Conservation (phyloP, 2,329 filamentous ascomycete genomes). For the Westerdykella ornata region DNA sequence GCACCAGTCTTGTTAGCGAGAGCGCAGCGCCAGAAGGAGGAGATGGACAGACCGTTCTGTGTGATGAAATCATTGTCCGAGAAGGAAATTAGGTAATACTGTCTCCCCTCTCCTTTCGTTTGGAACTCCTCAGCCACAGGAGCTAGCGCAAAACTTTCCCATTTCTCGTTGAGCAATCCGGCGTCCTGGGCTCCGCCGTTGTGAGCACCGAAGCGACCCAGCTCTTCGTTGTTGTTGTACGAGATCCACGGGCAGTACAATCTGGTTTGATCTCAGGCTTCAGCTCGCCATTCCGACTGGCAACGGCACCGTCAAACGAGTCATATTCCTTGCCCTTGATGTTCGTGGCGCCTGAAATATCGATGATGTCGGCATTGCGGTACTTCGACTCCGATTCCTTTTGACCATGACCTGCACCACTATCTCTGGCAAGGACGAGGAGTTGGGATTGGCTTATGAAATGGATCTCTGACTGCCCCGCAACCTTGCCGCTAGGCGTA, state of each 20-base stretch:
- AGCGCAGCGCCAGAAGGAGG: not conserved
- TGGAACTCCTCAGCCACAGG: slow-evolving; percentile 45
- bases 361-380: slow-evolving; percentile 63
- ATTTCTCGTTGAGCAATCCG: slow-evolving; percentile 65
- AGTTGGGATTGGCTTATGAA: slow-evolving; percentile 58
- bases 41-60: slow-evolving; percentile 51
- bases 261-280: slow-evolving; percentile 49
- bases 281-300: slow-evolving; percentile 48
- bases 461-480: slow-evolving; percentile 63
- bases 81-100: slow-evolving; percentile 62
- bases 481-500: slow-evolving; percentile 50
- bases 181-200: slow-evolving; percentile 59
- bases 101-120: slow-evolving; percentile 48
- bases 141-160: slow-evolving; percentile 62
- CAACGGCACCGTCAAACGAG: slow-evolving; percentile 40
- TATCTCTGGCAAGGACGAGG: slow-evolving; percentile 60
- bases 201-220: slow-evolving; percentile 59
- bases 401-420: slow-evolving; percentile 53
- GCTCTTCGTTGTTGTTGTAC: slow-evolving; percentile 59
- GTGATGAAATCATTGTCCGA: slow-evolving; percentile 73
- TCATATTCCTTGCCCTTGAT: slow-evolving; percentile 44
- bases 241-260: slow-evolving; percentile 61
- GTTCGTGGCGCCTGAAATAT: slow-evolving; percentile 56
- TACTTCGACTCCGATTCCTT: slow-evolving; percentile 51
- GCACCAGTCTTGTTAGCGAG: slow-evolving; percentile 6